Evolutionary conservation across 352 stramenopile species (phyloP), one percentile per base, ranked within the genome.

Genomic region (Phytophthora ohioensis): DNA sequence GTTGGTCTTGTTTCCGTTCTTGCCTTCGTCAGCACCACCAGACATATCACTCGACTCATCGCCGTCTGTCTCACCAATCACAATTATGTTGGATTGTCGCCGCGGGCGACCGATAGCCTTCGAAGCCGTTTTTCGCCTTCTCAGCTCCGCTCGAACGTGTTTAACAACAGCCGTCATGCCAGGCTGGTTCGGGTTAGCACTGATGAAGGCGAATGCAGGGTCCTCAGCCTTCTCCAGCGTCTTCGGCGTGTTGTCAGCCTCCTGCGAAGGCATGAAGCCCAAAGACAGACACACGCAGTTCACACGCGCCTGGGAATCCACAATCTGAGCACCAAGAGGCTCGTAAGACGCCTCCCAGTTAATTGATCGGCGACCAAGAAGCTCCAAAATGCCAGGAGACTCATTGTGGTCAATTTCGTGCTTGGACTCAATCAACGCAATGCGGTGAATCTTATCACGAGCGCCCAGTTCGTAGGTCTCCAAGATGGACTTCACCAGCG

Each of bases 271-370:
- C 81, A 93, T 93, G 67, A 91, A 93, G 9, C 88, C 88, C 39
- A 94, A 82, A 6, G 90, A 97, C 3, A 97, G 68, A 57, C 90
- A 97, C 6, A 97, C 88, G 52, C 90, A 97, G 30, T 91, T 91
- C 4, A 97, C 90, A 39, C 90, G 88, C 10, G 84, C 84, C 60
- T 97, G 90, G 31, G 87, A 94, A 54, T 97, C 87, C 30, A 95
- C 85, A 49, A 97, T 94, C 57, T 97, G 90, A 42, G 81, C 87
- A 52, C 88, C 90, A 59, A 94, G 85, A 4, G 88, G 76, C 63
- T 95, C 88, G 30, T 87, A 91, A n/a, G 81, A 94, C 8, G 88
- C 85, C 47, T 96, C 90, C 90, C 90, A 96, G 62, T 96, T 94
- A 67, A 96, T 95, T 32, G 90, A 91, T 49, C 90, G 84, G n/a